A percentile compares a stretch with the other conserved stretches of the same genome.
Evolutionary conservation across 1,284 basidiomycete genomes (phyloP).

Genomic region (Puccinia horiana): DNA sequence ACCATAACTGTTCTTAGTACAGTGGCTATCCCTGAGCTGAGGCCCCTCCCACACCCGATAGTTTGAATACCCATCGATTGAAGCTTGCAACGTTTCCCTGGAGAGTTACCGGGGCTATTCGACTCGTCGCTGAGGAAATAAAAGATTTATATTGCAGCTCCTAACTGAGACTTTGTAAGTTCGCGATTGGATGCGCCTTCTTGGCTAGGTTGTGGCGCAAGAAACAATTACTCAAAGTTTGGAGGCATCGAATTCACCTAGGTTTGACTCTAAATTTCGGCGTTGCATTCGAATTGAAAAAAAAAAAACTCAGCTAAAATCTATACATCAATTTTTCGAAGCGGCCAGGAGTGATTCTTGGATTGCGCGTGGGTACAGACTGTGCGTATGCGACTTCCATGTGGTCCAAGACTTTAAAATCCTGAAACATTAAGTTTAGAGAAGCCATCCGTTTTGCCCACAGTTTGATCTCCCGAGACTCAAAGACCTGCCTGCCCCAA

Average conservation of each 20-base stretch:
- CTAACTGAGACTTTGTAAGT: neutral
- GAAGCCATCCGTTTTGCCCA: neutral
- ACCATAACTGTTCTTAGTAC: neutral
- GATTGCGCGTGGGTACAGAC: neutral
- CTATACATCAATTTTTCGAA: neutral
- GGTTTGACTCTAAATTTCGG: neutral
- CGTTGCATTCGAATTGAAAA: neutral
- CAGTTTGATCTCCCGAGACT: neutral
- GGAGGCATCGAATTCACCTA: neutral
- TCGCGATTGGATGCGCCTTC: neutral
- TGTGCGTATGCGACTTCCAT: conserved; percentile 1
- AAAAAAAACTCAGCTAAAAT: neutral
- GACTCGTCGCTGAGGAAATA: neutral
- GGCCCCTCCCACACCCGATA: neutral
- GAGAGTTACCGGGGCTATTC: neutral
- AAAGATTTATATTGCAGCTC: neutral
- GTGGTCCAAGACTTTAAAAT: conserved; percentile 2
- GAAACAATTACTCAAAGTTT: neutral
- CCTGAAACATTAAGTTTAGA: neutral
- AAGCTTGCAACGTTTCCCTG: neutral
- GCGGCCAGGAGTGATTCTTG: neutral
- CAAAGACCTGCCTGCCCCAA: neutral
- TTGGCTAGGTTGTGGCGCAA: neutral
- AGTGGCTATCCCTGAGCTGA: neutral
- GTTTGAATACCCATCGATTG: neutral